phyloP scores from a whole-genome alignment of 441 rosid genomes.

The Daphne laureola region DNA sequence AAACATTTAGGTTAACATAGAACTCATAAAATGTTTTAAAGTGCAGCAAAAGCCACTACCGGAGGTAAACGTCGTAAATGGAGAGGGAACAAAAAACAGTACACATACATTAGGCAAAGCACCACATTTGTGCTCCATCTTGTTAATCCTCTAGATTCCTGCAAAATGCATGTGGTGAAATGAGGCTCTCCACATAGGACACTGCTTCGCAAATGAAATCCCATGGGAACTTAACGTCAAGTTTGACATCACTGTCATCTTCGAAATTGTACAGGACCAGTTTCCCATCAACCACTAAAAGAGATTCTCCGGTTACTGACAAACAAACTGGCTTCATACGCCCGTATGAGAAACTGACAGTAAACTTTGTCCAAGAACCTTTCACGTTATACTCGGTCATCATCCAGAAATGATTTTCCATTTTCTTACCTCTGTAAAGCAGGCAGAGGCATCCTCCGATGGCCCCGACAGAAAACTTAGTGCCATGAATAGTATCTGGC shows the following conservation, averaged over 20 bases:
- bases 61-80: no score
- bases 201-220: slow-evolving; percentile 31
- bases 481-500: slow-evolving; percentile 3
- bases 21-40: no score
- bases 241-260: slow-evolving; percentile 8
- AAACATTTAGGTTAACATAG: no score
- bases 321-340: slow-evolving; percentile 32
- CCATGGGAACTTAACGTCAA: slow-evolving; percentile 20
- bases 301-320: slow-evolving; percentile 17
- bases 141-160: neutral
- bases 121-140: no score
- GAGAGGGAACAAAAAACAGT: no score
- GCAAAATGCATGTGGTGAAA: slow-evolving; percentile 27
- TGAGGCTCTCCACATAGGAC: slow-evolving; percentile 34
- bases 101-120: no score
- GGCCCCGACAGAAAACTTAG: slow-evolving; percentile 23
- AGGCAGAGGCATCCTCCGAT: slow-evolving; percentile 28
- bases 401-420: slow-evolving; percentile 35
- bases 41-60: no score
- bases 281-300: slow-evolving; percentile 33
- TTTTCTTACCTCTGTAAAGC: slow-evolving; percentile 18
- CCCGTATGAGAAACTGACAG: slow-evolving; percentile 20
- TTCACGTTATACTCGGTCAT: slow-evolving; percentile 28
- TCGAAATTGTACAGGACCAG: slow-evolving; percentile 28
- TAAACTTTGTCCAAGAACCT: slow-evolving; percentile 31